A percentile compares a stretch with the other conserved stretches of the same genome.
These are phyloP conservation scores for Aspergillus versicolor DNA, from an alignment of 2,329 filamentous ascomycete genomes.

Conservation along the genomic window DNA sequence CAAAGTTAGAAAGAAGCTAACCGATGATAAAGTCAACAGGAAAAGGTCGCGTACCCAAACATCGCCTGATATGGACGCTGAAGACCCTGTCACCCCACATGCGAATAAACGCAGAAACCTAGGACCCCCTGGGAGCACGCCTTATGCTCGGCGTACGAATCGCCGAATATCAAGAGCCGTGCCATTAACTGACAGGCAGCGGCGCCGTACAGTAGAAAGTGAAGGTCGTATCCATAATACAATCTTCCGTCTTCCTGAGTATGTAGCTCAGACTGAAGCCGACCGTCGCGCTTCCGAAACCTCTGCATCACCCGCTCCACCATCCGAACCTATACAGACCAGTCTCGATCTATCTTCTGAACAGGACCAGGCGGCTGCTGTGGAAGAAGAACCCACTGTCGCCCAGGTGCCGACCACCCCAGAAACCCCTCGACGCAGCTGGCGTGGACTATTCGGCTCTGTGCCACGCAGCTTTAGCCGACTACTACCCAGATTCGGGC, in stretches of 20 bases:
- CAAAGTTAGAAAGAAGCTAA: slow-evolving; percentile 14
- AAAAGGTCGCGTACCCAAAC: slow-evolving; percentile 18
- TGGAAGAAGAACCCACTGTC: slow-evolving; percentile 7
- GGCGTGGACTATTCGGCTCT: slow-evolving; percentile 32
- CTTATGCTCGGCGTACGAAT: slow-evolving; percentile 18
- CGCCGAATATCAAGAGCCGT: slow-evolving; percentile 18
- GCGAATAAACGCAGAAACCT: slow-evolving; percentile 26
- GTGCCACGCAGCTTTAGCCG: slow-evolving; percentile 31
- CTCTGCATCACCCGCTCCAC: slow-evolving; percentile 5
- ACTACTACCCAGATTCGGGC: slow-evolving; percentile 22
- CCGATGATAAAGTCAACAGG: slow-evolving; percentile 17
- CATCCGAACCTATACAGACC: slow-evolving; percentile 11
- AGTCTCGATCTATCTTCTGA: slow-evolving; percentile 12
- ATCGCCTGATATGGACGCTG: slow-evolving; percentile 7
- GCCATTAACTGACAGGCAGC: slow-evolving; percentile 31
- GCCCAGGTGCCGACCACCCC: slow-evolving; percentile 16
- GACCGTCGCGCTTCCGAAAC: slow-evolving; percentile 22
- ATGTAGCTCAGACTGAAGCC: slow-evolving; percentile 31
- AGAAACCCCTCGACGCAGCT: slow-evolving; percentile 24
- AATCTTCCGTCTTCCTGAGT: slow-evolving; percentile 32
- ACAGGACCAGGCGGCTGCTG: neutral
- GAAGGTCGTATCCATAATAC: slow-evolving; percentile 35
- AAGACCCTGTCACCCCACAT: slow-evolving; percentile 14
- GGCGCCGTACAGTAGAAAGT: slow-evolving; percentile 29
- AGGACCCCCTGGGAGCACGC: slow-evolving; percentile 23